Base-by-base conservation (phyloP, 2,329 filamentous ascomycete genomes). In the Aspergillus latus region DNA sequence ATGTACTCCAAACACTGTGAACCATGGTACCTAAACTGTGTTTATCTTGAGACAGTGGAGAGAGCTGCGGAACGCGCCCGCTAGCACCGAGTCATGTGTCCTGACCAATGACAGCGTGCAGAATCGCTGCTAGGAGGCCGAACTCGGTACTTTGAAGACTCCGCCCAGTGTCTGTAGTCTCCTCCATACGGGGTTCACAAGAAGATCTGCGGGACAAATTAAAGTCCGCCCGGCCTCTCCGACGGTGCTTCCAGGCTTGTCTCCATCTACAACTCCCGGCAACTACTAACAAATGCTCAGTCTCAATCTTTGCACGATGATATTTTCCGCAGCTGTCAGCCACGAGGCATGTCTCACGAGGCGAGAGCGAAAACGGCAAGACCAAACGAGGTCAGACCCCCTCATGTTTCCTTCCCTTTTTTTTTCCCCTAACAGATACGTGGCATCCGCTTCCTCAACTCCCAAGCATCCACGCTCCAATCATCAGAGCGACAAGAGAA, bases 401-500 rank as follows among this genome's bases (percentile, higher is more conserved):
- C 28, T 21, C 6, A 43, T 48, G 15, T 48, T 15, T 49, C 29
- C 16, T 15, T 21, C 21, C 21, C 21, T n/a, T 34, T 39, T 39
- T 49, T 21, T 30, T 7, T 34, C 15, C 13, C 49, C 39, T 11
- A 11, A 26, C 40, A 21, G 49, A 45, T 44, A 52, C 49, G 49
- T 52, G 49, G 49, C 49, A 52, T 10, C 11, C 30, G 16, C 15
- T 28, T 32, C 29, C 28, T 45, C 49, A 52, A 52, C 21, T 37
- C 49, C 21, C 32, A 15, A 29, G 21, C 21, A 21, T 21, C 21
- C 21, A 21, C 21, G 21, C 39, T n/a, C 16, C 32, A 32, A 15
- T 42, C n/a, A 44, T 45, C 40, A 43, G 15, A 37, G 13, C 4
- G 8, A 42, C 2, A 16, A 7, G 16, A 21, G 16, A 16, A 16